Base-by-base conservation (phyloP, 1,284 basidiomycete species). In the Cutaneotrichosporon cutaneum region DNA sequence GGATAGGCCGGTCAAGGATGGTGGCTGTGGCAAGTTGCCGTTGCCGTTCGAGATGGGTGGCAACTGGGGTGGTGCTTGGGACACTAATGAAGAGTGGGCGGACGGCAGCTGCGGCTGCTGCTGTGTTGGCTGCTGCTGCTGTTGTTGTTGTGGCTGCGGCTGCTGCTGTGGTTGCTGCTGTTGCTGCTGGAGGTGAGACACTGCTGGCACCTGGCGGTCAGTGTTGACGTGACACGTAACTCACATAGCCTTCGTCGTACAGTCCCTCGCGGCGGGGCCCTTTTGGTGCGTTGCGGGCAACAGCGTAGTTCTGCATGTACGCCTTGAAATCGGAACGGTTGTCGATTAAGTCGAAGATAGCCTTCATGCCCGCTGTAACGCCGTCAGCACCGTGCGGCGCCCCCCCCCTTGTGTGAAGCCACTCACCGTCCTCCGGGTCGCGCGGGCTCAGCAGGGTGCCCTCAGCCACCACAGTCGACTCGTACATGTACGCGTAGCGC, bases 241-340 rank as follows among this genome's bases (percentile, higher is more conserved):
- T 54, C 77, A 93, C 90, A 80, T 90, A 93, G 59, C 90, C 90
- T 77, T 94, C 90, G 61, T 94, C 90, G 65, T 85, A 83, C 7
- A 90, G 90, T 4, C 90, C 92, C 66, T 92, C 90, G 68, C 92
- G 82, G 61, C 90, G 83, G 21, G 89, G 90, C 11, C 89, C 90
- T 54, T 77, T 74, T 9, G 86, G 84, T 36, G 83, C 80, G 16
- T 85, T 91, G 65, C 90, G 89, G 7, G 91, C 91, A 68, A 86
- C 82, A 5, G 90, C 88, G 74, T 96, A 99, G 74, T 96, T 93
- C 75, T 96, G 90, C 94, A 99, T 96, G 78, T 90, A 99, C 22
- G 85, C 86, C 80, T 90, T 95, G 82, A 99, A 99, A 80, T 99
- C 96, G 45, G 87, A 83, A 27, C 92, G 86, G 72, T 94, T 94